Conservation (phyloP, 257 asterid species). For the Gentiana straminea region DNA sequence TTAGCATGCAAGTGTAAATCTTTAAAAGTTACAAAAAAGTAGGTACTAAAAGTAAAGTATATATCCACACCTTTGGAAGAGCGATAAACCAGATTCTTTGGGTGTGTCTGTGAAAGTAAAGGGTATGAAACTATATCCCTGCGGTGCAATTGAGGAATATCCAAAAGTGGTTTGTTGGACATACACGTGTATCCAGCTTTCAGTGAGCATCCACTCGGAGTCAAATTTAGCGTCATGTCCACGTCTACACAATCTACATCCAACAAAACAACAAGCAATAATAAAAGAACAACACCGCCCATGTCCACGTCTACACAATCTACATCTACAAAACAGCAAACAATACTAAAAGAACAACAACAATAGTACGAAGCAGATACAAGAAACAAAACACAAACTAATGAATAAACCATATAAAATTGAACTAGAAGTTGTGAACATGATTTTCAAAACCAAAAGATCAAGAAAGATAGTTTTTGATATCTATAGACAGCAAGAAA, state of each 20-base stretch:
- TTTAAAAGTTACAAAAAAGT: not conserved
- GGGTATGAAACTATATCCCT: constrained; percentile 15
- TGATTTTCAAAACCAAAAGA: too few species aligned
- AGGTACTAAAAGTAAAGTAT: not conserved
- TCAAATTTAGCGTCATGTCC: constrained; percentile 29
- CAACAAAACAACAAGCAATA: constrained; percentile 2
- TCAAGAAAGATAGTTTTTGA: too few species aligned
- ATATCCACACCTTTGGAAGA: constrained; percentile 32
- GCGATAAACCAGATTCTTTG: constrained; percentile 10
- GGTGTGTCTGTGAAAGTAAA: constrained; percentile 18
- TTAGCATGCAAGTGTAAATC: not conserved
- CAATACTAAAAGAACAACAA: constrained; percentile 1
- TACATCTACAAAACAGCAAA: not conserved
- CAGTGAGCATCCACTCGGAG: constrained; percentile 31
- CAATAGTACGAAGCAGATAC: too few species aligned
- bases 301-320: constrained; percentile 6
- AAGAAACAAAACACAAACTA: too few species aligned
- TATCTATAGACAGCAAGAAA: too few species aligned
- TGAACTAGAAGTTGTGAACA: too few species aligned
- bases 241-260: constrained; percentile 3
- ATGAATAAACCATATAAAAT: too few species aligned
- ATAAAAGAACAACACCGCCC: constrained; percentile 6
- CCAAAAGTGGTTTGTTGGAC: constrained; percentile 24
- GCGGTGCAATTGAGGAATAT: constrained; percentile 9
- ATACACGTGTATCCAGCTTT: constrained; percentile 27